These are phyloP conservation scores for Orobanche coerulescens DNA, from an alignment of 257 asterid species.

Conservation along the genomic window DNA sequence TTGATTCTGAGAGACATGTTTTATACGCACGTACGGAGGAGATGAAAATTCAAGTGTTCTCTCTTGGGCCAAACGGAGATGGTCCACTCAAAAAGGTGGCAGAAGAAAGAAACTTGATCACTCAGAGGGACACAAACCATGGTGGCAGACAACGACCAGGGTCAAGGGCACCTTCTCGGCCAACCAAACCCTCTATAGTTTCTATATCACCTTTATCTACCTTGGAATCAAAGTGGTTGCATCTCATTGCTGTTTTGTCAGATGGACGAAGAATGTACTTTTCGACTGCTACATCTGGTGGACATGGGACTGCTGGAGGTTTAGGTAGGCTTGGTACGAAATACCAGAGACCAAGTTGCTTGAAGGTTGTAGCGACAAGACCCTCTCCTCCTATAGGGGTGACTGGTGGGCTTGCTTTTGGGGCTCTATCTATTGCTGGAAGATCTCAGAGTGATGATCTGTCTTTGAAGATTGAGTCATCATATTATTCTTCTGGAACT, in stretches of 20 bases:
- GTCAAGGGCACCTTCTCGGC: constrained; percentile 53
- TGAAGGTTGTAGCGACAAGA: constrained; percentile 90
- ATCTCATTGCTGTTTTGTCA: constrained; percentile 83
- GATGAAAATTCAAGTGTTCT: constrained; percentile 84
- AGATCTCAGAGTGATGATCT: constrained; percentile 83
- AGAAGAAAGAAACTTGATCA: constrained; percentile 83
- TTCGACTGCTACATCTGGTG: constrained; percentile 77
- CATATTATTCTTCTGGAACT: constrained; percentile 73
- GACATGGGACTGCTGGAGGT: constrained; percentile 63
- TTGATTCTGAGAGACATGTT: constrained; percentile 83
- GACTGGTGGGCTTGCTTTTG: constrained; percentile 73
- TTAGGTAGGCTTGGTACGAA: constrained; percentile 47
- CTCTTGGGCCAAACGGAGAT: constrained; percentile 78
- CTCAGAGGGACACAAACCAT: constrained; percentile 65
- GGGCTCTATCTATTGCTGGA: constrained; percentile 70
- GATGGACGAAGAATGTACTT: constrained; percentile 98
- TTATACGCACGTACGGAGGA: constrained; percentile 89
- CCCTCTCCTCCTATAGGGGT: constrained; percentile 94
- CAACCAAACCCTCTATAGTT: constrained; percentile 68
- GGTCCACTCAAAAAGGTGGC: constrained; percentile 88
- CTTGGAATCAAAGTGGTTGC: constrained; percentile 91
- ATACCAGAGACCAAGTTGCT: constrained; percentile 65
- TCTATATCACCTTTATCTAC: constrained; percentile 75
- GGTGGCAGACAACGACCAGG: constrained; percentile 80
- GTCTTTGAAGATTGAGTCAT: constrained; percentile 82